A percentile compares a stretch with the other conserved stretches of the same genome.
Evolutionary conservation across 495 filamentous ascomycete species (phyloP).

Genomic region (Cenococcum geophilum): DNA sequence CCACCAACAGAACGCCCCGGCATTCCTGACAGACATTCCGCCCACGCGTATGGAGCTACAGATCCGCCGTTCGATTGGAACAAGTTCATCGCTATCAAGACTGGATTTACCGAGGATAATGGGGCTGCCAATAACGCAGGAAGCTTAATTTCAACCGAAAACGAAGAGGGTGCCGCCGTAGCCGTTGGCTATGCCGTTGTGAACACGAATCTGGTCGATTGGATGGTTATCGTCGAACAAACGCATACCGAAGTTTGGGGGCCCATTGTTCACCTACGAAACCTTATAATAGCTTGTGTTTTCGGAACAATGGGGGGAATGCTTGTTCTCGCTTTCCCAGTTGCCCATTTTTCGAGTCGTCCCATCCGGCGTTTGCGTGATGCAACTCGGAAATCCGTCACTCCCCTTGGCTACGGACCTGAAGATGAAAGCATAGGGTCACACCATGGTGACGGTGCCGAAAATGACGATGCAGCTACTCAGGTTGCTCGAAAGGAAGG

Average conservation of each 20-base stretch:
- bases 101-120: conserved; percentile 47
- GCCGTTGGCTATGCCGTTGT: conserved; percentile 68
- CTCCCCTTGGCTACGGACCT: conserved; percentile 53
- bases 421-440: conserved; percentile 40
- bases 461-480: conserved; percentile 31
- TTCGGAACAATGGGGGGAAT: conserved; percentile 72
- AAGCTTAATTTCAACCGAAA: conserved; percentile 57
- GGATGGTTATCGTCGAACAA: conserved; percentile 78
- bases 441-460: conserved; percentile 26
- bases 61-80: conserved; percentile 51
- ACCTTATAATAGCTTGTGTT: conserved; percentile 74
- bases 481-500: conserved; percentile 43
- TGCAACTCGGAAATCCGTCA: conserved; percentile 71
- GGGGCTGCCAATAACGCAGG: conserved; percentile 52
- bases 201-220: conserved; percentile 59
- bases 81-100: conserved; percentile 51
- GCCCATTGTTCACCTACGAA: conserved; percentile 65
- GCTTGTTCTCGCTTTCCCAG: conserved; percentile 61
- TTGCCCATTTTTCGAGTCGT: conserved; percentile 71
- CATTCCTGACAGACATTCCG: conserved; percentile 44
- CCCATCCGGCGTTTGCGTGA: conserved; percentile 72
- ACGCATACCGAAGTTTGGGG: conserved; percentile 62
- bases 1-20: conserved; percentile 32
- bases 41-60: conserved; percentile 42
- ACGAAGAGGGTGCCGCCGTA: conserved; percentile 59